These are phyloP conservation scores for Grosmannia huntii DNA, from an alignment of 2,329 filamentous ascomycete species.

Conservation along the genomic window DNA sequence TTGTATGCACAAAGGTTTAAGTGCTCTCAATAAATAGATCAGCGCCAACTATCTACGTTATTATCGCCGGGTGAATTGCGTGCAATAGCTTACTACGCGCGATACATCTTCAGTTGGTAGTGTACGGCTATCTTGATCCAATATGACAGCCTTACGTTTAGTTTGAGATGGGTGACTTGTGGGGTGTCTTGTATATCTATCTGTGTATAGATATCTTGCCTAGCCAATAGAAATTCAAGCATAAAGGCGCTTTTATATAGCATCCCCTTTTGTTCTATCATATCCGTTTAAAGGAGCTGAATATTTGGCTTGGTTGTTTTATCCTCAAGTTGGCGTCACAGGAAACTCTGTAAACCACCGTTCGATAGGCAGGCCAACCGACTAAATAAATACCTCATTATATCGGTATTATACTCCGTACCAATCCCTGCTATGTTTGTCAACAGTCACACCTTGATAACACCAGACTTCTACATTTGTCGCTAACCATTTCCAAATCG, in stretches of 20 bases:
- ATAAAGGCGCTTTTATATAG: no score
- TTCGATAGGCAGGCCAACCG: no score
- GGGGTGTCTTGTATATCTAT: no score
- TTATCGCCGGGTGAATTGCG: neutral
- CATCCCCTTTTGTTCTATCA: no score
- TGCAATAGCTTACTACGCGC: neutral
- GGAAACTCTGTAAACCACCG: neutral
- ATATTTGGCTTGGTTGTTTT: neutral
- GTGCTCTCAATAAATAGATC: neutral
- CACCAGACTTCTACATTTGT: conserved; percentile 15
- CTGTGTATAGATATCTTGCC: no score
- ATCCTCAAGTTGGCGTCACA: neutral
- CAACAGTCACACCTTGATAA: conserved; percentile 5
- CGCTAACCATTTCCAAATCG: conserved; percentile 22
- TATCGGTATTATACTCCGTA: neutral
- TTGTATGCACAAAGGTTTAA: neutral
- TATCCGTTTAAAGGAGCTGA: no score
- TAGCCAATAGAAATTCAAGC: no score
- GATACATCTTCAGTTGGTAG: neutral
- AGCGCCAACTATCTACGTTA: neutral
- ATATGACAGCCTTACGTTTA: neutral
- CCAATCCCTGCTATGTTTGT: neutral
- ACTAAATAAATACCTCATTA: neutral
- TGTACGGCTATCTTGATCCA: neutral
- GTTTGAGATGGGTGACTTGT: neutral